Evolutionary conservation across 2,329 filamentous ascomycete species (phyloP).

Genomic region (Verticillium nonalfalfae): DNA sequence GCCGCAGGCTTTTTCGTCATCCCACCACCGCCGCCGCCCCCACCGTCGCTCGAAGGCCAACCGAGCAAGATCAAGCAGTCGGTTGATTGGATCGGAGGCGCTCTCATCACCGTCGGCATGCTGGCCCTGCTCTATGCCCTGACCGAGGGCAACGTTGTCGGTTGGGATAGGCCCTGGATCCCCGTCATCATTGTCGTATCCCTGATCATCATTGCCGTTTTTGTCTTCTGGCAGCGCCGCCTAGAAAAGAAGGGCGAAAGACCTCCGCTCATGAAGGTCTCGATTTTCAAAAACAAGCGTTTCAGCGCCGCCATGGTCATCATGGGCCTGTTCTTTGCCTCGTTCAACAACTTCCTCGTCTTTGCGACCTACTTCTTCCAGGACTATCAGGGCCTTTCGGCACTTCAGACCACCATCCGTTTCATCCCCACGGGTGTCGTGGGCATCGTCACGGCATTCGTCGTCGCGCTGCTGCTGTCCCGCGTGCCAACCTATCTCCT

Average conservation of each 20-base stretch:
- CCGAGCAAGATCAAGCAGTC: constrained; percentile 29
- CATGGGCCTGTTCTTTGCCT: constrained; percentile 60
- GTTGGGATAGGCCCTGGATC: constrained; percentile 60
- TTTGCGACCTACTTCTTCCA: constrained; percentile 68
- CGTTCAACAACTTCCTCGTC: constrained; percentile 63
- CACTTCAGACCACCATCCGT: constrained; percentile 61
- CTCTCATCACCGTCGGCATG: constrained; percentile 55
- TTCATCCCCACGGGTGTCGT: constrained; percentile 61
- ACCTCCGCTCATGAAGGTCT: constrained; percentile 60
- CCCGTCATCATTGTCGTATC: constrained; percentile 53
- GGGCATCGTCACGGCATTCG: constrained; percentile 50
- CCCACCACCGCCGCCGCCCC: constrained; percentile 33
- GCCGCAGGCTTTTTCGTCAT: constrained; percentile 53
- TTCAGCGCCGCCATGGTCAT: constrained; percentile 60
- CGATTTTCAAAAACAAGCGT: constrained; percentile 51
- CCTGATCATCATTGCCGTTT: constrained; percentile 45
- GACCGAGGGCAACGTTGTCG: constrained; percentile 63
- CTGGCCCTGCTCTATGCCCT: constrained; percentile 60
- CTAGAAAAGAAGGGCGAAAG: constrained; percentile 44
- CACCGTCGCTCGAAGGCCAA: constrained; percentile 16
- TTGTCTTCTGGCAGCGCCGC: constrained; percentile 55
- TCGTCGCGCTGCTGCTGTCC: constrained; percentile 49
- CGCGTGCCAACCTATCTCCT: constrained; percentile 53
- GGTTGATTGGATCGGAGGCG: constrained; percentile 62
- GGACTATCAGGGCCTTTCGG: constrained; percentile 53